These are phyloP conservation scores for Metschnikowia arizonensis DNA, from an alignment of 805 yeast species.

Conservation along the genomic window DNA sequence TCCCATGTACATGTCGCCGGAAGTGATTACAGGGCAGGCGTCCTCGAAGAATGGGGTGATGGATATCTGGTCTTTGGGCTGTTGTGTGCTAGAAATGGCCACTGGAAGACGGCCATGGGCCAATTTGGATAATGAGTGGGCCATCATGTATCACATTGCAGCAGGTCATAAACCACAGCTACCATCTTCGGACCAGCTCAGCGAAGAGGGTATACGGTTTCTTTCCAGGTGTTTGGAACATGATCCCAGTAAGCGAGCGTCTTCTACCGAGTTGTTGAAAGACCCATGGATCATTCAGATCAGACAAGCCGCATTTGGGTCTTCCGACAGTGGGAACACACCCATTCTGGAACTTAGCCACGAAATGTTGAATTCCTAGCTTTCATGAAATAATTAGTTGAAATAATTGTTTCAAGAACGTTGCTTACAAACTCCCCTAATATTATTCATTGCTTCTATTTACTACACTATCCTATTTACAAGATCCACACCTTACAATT, in stretches of 20 bases:
- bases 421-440: no score
- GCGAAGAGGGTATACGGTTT: conserved; percentile 68
- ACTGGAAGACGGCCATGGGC: conserved; percentile 98
- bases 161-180: conserved; percentile 88
- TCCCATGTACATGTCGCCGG: conserved; percentile 99
- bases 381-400: no score
- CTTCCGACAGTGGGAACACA: conserved; percentile 29
- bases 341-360: conserved; percentile 31
- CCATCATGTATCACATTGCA: conserved; percentile 96
- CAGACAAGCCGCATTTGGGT: conserved; percentile 62
- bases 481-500: neutral
- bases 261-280: conserved; percentile 77
- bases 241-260: conserved; percentile 74
- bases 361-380: conserved; percentile 2
- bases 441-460: no score
- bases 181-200: conserved; percentile 74
- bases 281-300: conserved; percentile 88
- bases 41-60: conserved; percentile 58
- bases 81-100: conserved; percentile 94
- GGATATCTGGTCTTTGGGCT: conserved; percentile 96
- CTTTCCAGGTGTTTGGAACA: conserved; percentile 72
- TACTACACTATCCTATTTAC: neutral
- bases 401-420: neutral
- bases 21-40: conserved; percentile 76
- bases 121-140: conserved; percentile 94